These are phyloP conservation scores for Eucalyptus marginata DNA, from an alignment of 345 rosid genomes.

Conservation along the genomic window DNA sequence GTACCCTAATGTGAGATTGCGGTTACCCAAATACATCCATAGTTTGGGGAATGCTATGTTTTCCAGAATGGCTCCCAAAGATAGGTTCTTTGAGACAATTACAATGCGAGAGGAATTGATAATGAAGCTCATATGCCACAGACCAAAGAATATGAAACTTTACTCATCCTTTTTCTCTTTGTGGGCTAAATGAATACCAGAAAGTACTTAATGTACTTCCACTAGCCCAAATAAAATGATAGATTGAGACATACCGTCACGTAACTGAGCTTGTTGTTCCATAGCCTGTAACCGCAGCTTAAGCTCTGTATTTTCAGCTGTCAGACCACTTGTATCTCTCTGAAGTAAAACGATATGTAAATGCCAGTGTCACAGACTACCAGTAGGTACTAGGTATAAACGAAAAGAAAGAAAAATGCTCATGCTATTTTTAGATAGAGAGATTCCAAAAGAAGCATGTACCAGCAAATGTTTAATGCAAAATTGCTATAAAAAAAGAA, in stretches of 20 bases:
- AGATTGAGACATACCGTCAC: slow-evolving; percentile 47
- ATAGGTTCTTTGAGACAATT: neutral
- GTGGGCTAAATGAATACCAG: neutral
- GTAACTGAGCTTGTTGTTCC: slow-evolving; percentile 93
- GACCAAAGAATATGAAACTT: neutral
- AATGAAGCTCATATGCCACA: neutral
- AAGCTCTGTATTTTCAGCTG: slow-evolving; percentile 85
- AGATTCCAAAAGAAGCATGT: neutral
- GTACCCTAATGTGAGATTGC: neutral
- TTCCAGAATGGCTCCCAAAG: neutral
- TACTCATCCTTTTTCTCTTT: neutral
- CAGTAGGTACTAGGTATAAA: neutral
- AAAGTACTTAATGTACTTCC: neutral
- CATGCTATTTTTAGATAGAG: neutral
- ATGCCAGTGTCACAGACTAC: neutral
- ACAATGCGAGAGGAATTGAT: neutral
- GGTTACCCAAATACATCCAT: neutral
- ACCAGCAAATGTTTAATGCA: neutral
- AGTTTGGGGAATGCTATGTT: neutral
- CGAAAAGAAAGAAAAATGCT: neutral
- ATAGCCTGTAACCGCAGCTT: slow-evolving; percentile 87
- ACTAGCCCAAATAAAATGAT: neutral
- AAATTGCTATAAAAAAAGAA: neutral
- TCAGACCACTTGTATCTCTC: slow-evolving; percentile 86
- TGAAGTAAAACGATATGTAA: slow-evolving; percentile 7